A percentile compares a stretch with the other conserved stretches of the same genome.
Conservation (phyloP, 2,329 filamentous ascomycete genomes). For the Monascus ruber region DNA sequence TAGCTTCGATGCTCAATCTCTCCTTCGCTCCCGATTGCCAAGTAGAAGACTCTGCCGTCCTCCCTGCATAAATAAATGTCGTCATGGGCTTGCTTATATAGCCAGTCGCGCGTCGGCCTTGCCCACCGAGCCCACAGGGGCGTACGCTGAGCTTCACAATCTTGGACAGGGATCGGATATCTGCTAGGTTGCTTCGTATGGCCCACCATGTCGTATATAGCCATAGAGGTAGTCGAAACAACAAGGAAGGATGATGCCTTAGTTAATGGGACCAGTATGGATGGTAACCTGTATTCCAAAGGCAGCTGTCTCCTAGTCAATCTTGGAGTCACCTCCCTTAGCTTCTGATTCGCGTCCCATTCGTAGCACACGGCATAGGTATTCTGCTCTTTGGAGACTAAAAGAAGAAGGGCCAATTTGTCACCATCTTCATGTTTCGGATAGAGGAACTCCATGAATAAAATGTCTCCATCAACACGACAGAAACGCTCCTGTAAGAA, state of each 20-base stretch:
- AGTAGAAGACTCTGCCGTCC: slow-evolving; percentile 66
- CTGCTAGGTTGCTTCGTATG: slow-evolving; percentile 12
- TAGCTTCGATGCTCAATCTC: slow-evolving; percentile 46
- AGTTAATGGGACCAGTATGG: slow-evolving; percentile 60
- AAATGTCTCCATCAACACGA: slow-evolving; percentile 58
- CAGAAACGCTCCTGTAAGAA: slow-evolving; percentile 35
- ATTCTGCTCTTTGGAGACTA: slow-evolving; percentile 35
- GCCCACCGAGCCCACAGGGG: slow-evolving; percentile 80
- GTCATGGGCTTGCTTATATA: slow-evolving; percentile 55
- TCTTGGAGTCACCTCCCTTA: slow-evolving; percentile 16
- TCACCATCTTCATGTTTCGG: slow-evolving; percentile 55
- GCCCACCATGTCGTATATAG: slow-evolving; percentile 33
- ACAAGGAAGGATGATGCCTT: slow-evolving; percentile 60
- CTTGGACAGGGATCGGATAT: slow-evolving; percentile 19
- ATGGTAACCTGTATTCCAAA: slow-evolving; percentile 44
- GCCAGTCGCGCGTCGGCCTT: slow-evolving; percentile 56
- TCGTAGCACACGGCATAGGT: slow-evolving; percentile 41
- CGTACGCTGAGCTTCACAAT: slow-evolving; percentile 12
- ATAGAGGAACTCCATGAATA: slow-evolving; percentile 77
- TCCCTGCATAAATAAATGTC: slow-evolving; percentile 78
- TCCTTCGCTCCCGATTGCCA: slow-evolving; percentile 51
- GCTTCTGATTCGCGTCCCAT: slow-evolving; percentile 38
- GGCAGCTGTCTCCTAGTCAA: slow-evolving; percentile 20
- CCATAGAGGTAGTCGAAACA: slow-evolving; percentile 50
- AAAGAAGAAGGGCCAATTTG: slow-evolving; percentile 64